A percentile compares a stretch with the other conserved stretches of the same genome.
Conservation (phyloP, 768 basidiomycete species). For the Leucosporidium yakuticum region DNA sequence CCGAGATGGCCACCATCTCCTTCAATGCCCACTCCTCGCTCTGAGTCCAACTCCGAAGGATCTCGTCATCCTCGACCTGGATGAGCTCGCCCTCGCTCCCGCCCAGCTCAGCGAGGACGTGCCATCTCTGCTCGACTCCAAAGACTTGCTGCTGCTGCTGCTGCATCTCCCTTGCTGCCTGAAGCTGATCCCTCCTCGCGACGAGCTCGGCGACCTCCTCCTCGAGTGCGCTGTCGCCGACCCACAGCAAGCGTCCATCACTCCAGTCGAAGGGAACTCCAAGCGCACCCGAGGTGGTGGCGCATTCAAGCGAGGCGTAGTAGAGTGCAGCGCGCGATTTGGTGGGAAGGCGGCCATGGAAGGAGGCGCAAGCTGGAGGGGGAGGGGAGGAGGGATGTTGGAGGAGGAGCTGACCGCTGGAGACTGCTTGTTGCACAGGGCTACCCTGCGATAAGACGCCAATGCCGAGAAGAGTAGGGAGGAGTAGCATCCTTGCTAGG, state of each 20-base stretch:
- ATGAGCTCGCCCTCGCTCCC: background rate
- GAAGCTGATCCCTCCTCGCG: background rate
- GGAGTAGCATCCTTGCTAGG: too few relatives aligned
- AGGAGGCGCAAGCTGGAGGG: too few relatives aligned
- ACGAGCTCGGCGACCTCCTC: background rate
- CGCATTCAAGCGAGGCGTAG: too few relatives aligned
- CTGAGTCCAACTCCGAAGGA: background rate
- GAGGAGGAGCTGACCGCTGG: too few relatives aligned
- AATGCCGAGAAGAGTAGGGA: too few relatives aligned
- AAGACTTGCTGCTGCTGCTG: background rate
- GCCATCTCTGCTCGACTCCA: background rate
- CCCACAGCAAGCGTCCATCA: background rate
- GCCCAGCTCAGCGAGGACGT: background rate
- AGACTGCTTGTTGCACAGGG: too few relatives aligned
- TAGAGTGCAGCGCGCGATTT: too few relatives aligned
- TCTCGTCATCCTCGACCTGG: background rate
- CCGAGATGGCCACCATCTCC: slow-evolving; percentile 4
- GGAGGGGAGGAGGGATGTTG: too few relatives aligned
- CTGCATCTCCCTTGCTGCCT: background rate
- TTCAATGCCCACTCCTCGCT: background rate
- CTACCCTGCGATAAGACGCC: too few relatives aligned
- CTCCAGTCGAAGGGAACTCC: background rate
- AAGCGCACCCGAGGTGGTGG: too few relatives aligned
- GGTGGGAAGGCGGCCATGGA: too few relatives aligned
- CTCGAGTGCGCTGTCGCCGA: background rate